Evolutionary conservation across 139 green algal genomes (phyloP), one percentile per base, ranked within the genome.

Genomic region (Volvox africanus): DNA sequence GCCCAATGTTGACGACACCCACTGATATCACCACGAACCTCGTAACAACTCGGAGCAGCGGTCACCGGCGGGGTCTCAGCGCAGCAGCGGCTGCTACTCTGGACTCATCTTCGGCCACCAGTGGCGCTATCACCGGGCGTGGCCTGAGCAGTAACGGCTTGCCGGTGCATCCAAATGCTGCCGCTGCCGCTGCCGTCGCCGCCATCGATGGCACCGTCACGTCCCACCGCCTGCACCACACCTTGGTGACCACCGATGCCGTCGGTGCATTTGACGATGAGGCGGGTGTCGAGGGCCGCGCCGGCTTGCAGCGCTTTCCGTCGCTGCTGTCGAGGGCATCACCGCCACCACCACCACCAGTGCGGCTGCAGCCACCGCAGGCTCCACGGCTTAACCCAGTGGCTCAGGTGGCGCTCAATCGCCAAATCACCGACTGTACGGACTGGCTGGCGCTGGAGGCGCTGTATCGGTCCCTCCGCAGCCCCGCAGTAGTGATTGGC

Each of bases 371-470:
- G 24, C 26, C 5, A 3, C 21, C 67, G 67, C 83, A 37, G 67
- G 61, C 83, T 33, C 83, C 67, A 5, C 17, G 19, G 1, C 19
- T 21, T 33, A 79, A 50, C 32, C 26, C 65, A 26, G 61, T 61
- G 20, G 62, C 82, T 13, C 65, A 79, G 65, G 82, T 62, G 32
- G 82, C 82, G 0, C 62, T 88, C 12, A 65, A 20, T 20, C 33
- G 33, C 21, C 67, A 88, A 37, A 50, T 88, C 11, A 1, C 1
- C 26, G 83, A 68, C 1, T 88, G 83, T 35, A 30, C 33, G 16
- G 83, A 88, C 36, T 88, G 83, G 83, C 12, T 18, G n/a, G 83
- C 35, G 3, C 30, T 88, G 35, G 83, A 88, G 67, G 67, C 67
- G 13, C 36, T 88, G 18, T 88, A 81, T 26, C 67, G 83, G 5